These are phyloP conservation scores for Cinnamomum micranthum DNA, from an alignment of 164 flowering plant species.

Conservation along the genomic window DNA sequence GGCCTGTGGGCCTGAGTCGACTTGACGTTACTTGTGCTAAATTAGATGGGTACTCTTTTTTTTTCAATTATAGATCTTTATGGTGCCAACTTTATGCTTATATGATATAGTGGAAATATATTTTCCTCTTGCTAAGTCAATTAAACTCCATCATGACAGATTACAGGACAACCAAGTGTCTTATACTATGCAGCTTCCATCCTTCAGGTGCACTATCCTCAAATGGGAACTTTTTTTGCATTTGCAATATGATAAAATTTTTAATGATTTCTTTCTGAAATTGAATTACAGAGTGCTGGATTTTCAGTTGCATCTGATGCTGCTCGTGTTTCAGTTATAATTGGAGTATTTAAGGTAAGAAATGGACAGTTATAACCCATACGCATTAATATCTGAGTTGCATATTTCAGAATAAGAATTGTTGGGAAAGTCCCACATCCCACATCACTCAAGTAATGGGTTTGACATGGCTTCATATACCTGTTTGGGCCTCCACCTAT, in stretches of 20 bases:
- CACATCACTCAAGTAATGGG: no score
- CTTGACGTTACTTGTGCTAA: no score
- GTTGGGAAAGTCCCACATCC: no score
- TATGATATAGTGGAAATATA: neutral
- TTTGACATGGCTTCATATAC: no score
- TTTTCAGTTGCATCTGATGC: conserved; percentile 96
- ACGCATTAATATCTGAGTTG: no score
- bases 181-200: conserved; percentile 94
- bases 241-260: neutral
- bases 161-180: conserved; percentile 98
- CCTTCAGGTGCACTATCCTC: conserved; percentile 62
- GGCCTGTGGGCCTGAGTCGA: no score
- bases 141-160: conserved; percentile 40
- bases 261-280: neutral
- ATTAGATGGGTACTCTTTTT: neutral
- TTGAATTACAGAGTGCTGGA: conserved; percentile 60
- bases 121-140: neutral
- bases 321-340: conserved; percentile 75
- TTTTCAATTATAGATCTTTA: neutral
- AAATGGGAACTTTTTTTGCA: neutral
- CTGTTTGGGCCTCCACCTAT: no score
- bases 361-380: no score
- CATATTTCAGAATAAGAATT: no score
- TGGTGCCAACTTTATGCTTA: neutral
- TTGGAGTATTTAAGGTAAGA: conserved; percentile 84